A percentile compares a stretch with the other conserved stretches of the same genome.
Evolutionary conservation across 305 asterid species (phyloP).

Genomic region (Salvia sclarea): DNA sequence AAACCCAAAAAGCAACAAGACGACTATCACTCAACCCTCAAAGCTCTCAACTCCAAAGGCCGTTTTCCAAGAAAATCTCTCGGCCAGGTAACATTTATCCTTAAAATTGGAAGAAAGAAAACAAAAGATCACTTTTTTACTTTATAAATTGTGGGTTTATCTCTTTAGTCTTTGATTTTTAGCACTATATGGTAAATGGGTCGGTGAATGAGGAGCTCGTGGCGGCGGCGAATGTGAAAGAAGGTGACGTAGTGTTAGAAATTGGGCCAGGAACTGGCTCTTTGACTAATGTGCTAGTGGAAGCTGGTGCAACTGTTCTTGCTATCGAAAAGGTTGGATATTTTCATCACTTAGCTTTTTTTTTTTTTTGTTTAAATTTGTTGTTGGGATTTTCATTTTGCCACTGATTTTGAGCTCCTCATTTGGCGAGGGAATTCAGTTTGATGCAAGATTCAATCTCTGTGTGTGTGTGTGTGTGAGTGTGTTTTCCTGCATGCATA

Average conservation of each 20-base stretch:
- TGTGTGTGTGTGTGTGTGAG: too few species aligned
- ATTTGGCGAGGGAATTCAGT: neutral
- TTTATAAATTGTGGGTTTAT: slow-evolving; percentile 11
- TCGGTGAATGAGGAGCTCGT: slow-evolving; percentile 74
- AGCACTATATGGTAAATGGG: slow-evolving; percentile 94
- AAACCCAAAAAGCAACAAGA: slow-evolving; percentile 59
- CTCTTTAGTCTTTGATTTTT: slow-evolving; percentile 5
- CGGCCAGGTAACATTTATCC: slow-evolving; percentile 61
- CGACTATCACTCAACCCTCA: slow-evolving; percentile 79
- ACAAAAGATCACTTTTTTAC: neutral
- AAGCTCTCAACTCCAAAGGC: slow-evolving; percentile 92
- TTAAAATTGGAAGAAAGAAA: neutral
- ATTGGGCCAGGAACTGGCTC: slow-evolving; percentile 99
- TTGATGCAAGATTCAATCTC: neutral
- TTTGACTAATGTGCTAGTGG: slow-evolving; percentile 75
- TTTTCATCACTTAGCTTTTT: slow-evolving; percentile 3
- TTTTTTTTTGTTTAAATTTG: neutral
- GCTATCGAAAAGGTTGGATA: slow-evolving; percentile 87
- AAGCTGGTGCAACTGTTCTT: slow-evolving; percentile 86
- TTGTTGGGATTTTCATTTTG: neutral
- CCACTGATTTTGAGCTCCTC: neutral
- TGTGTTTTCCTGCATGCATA: neutral
- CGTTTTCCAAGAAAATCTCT: slow-evolving; percentile 92
- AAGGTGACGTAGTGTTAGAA: slow-evolving; percentile 88
- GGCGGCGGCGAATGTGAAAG: slow-evolving; percentile 67